phyloP scores from a whole-genome alignment of 176 grass and related monocot species.

The Ensete ventricosum region DNA sequence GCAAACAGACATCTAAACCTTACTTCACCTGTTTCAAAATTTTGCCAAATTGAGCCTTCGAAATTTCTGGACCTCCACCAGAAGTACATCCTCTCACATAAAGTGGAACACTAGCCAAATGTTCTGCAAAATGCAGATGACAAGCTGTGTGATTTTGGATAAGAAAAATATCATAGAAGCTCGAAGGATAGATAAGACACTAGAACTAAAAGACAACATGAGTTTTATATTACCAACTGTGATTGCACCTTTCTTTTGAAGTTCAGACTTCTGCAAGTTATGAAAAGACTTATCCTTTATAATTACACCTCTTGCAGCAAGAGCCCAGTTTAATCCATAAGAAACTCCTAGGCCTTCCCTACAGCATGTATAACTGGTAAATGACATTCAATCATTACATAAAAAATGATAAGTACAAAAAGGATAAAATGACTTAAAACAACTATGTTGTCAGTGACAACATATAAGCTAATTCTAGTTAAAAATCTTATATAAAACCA shows the following conservation, averaged over 20 bases:
- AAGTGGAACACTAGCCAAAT: conserved; percentile 50
- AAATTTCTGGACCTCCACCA: conserved; percentile 35
- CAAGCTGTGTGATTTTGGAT: background rate
- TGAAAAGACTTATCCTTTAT: conserved; percentile 69
- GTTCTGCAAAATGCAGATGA: conserved; percentile 33
- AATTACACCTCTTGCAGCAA: conserved; percentile 58
- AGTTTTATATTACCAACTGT: conserved; percentile 26
- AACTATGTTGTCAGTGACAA: background rate
- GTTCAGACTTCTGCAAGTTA: conserved; percentile 51
- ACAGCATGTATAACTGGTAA: conserved; percentile 16
- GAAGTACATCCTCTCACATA: conserved; percentile 60
- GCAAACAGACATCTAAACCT: background rate
- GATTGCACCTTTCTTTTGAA: conserved; percentile 51
- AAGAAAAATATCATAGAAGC: background rate
- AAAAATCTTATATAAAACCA: background rate
- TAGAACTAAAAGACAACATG: background rate
- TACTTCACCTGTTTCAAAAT: conserved; percentile 67
- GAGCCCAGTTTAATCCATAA: conserved; percentile 59
- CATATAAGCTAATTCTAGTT: background rate
- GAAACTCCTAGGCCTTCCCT: conserved; percentile 50
- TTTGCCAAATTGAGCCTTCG: conserved; percentile 70
- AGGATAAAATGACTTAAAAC: background rate
- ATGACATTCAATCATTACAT: background rate
- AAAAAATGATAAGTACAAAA: background rate
- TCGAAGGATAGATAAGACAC: background rate